Percentiles rank a stretch among this genome's conserved stretches.
phyloP scores from a whole-genome alignment of 2,329 filamentous ascomycete genomes.

The Graphilbum ipis-grandicollis region DNA sequence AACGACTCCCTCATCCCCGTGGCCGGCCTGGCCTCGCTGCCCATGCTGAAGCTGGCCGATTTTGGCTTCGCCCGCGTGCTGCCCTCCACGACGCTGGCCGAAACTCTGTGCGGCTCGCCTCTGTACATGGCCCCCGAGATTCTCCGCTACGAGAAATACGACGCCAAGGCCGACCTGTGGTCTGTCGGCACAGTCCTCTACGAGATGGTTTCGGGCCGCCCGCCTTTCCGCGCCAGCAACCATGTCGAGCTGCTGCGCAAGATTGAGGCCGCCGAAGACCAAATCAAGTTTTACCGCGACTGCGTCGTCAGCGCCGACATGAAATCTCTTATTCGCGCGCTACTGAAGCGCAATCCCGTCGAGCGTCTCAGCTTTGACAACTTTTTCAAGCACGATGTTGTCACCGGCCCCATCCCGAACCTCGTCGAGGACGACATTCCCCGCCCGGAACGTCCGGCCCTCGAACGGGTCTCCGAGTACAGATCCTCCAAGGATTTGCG shows the following conservation, averaged over 20 bases:
- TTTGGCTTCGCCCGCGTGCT: constrained; percentile 95
- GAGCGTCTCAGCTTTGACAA: constrained; percentile 74
- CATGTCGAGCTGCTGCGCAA: constrained; percentile 86
- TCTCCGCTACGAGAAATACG: constrained; percentile 89
- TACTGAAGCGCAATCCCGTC: constrained; percentile 73
- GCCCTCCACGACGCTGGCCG: constrained; percentile 77
- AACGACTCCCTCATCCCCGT: constrained; percentile 67
- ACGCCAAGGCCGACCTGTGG: constrained; percentile 93
- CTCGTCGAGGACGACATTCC: constrained; percentile 61
- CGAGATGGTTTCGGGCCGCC: constrained; percentile 83
- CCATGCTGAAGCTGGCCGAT: constrained; percentile 94
- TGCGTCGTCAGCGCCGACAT: constrained; percentile 55
- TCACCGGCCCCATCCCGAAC: constrained; percentile 61
- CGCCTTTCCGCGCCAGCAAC: constrained; percentile 82
- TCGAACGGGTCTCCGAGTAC: constrained; percentile 10
- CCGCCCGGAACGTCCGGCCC: constrained; percentile 10
- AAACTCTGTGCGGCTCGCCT: constrained; percentile 90
- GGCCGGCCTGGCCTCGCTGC: constrained; percentile 65
- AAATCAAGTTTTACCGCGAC: constrained; percentile 66
- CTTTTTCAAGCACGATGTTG: constrained; percentile 63
- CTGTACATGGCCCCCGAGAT: constrained; percentile 99
- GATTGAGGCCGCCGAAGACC: constrained; percentile 78
- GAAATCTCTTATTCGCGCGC: constrained; percentile 60
- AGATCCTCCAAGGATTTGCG: constrained; percentile 17
- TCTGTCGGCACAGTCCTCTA: constrained; percentile 90